phyloP scores from a whole-genome alignment of 768 basidiomycete species.

The Pisolithus orientalis region DNA sequence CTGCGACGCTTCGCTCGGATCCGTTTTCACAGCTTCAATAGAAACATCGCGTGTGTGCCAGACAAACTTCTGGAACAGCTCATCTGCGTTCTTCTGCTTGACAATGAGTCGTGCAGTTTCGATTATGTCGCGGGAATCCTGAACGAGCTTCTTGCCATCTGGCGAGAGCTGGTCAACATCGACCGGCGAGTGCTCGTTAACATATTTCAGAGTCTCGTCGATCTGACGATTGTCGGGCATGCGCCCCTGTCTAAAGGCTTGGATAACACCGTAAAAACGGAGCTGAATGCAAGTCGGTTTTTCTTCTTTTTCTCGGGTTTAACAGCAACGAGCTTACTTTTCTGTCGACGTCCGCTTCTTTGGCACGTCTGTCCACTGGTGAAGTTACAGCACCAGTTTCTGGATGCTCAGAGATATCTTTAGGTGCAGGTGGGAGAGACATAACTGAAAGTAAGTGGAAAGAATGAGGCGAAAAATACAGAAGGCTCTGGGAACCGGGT shows the following conservation, averaged over 20 bases:
- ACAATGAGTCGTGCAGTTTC: slow-evolving; percentile 65
- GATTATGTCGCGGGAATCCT: slow-evolving; percentile 76
- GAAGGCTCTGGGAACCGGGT: background rate
- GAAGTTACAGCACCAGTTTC: slow-evolving; percentile 53
- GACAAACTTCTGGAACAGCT: slow-evolving; percentile 87
- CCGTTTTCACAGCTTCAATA: slow-evolving; percentile 33
- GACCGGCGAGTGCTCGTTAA: slow-evolving; percentile 54
- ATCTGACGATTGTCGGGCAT: slow-evolving; percentile 80
- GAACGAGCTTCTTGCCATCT: slow-evolving; percentile 70
- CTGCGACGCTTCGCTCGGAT: slow-evolving; percentile 35
- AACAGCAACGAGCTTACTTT: slow-evolving; percentile 38
- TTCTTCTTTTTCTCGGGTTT: background rate
- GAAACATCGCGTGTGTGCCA: slow-evolving; percentile 64
- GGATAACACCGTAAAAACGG: slow-evolving; percentile 71
- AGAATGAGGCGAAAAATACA: background rate
- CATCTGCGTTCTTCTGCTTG: slow-evolving; percentile 81
- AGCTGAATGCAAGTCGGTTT: slow-evolving; percentile 34
- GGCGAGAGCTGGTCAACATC: slow-evolving; percentile 61
- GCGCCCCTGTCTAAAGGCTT: slow-evolving; percentile 74
- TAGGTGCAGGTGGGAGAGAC: slow-evolving; percentile 59
- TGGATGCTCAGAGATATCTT: slow-evolving; percentile 58
- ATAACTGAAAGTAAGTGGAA: slow-evolving; percentile 28
- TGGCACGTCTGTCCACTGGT: slow-evolving; percentile 53
- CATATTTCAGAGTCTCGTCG: slow-evolving; percentile 63
- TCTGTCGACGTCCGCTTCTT: slow-evolving; percentile 73